These are phyloP conservation scores for Trypanosoma scelopori DNA, from an alignment of 208 protist species.

Conservation along the genomic window DNA sequence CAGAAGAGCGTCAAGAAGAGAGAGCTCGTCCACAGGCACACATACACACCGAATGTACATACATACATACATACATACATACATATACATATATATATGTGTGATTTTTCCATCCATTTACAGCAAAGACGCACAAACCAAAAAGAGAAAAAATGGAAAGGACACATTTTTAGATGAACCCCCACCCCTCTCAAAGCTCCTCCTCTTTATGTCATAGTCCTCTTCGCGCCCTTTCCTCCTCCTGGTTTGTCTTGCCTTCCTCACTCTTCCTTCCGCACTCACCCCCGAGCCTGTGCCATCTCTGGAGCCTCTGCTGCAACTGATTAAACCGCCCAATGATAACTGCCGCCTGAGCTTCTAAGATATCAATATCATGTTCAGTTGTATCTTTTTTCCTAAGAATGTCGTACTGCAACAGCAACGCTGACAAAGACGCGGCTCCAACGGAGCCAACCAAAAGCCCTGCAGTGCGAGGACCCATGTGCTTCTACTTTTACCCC, in stretches of 20 bases:
- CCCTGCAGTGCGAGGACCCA: conserved; percentile 52
- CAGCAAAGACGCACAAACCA: no score
- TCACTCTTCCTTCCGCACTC: not conserved
- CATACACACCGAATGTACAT: no score
- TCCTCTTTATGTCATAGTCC: no score
- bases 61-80: no score
- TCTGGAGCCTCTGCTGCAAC: conserved; percentile 22
- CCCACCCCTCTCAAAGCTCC: no score
- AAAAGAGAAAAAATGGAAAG: no score
- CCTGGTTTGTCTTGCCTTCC: not conserved
- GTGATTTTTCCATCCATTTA: no score
- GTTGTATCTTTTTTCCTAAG: conserved; percentile 36
- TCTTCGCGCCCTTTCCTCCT: not conserved
- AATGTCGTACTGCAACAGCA: conserved; percentile 46
- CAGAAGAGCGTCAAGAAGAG: no score
- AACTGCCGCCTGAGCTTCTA: conserved; percentile 27
- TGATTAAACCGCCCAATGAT: conserved; percentile 32
- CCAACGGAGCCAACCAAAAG: conserved; percentile 39
- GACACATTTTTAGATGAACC: no score
- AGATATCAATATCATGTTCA: conserved; percentile 30
- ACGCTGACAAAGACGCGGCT: conserved; percentile 19
- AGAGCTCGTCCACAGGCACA: no score
- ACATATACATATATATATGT: no score
- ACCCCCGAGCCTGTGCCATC: not conserved
- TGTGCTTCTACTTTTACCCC: not conserved